Percentiles rank a stretch among this genome's conserved stretches.
These are phyloP conservation scores for Thalassiosira exigua DNA, from an alignment of 352 stramenopile genomes.

Conservation along the genomic window DNA sequence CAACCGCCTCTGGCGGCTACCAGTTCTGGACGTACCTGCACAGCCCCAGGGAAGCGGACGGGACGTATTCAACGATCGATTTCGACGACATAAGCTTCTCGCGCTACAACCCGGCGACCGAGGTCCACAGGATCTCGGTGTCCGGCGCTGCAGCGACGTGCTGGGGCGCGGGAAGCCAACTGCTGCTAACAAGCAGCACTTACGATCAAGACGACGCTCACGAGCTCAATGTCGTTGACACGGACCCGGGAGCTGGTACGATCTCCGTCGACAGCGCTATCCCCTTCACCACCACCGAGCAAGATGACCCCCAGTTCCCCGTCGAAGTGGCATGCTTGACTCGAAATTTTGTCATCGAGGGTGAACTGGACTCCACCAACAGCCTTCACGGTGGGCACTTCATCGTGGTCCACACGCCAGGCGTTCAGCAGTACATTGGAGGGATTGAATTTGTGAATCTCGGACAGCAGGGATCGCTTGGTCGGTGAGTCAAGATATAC, in stretches of 20 bases:
- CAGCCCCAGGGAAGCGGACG: no score
- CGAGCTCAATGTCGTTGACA: not conserved
- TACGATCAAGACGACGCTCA: not conserved
- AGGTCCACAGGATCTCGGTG: not conserved
- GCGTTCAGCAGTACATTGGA: slow-evolving; percentile 39
- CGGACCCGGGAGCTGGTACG: not conserved
- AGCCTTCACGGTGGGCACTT: slow-evolving; percentile 60
- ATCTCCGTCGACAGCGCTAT: not conserved
- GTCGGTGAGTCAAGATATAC: slow-evolving; percentile 48
- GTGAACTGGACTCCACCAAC: not conserved
- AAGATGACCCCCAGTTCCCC: slow-evolving; percentile 72
- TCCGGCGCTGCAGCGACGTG: not conserved
- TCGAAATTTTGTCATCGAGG: slow-evolving; percentile 77
- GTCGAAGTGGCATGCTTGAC: slow-evolving; percentile 79
- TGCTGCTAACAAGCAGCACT: not conserved
- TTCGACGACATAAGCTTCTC: not conserved
- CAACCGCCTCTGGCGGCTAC: no score
- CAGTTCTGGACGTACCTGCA: no score
- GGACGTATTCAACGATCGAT: not conserved
- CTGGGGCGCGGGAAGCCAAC: not conserved
- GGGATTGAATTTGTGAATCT: slow-evolving; percentile 51
- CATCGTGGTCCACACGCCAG: slow-evolving; percentile 59
- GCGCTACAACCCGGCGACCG: no score
- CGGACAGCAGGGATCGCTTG: slow-evolving; percentile 42
- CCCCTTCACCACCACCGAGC: not conserved